Evolutionary conservation across 371 early-diverging fungal genomes (phyloP).

Genomic region (Mortierella sp.): DNA sequence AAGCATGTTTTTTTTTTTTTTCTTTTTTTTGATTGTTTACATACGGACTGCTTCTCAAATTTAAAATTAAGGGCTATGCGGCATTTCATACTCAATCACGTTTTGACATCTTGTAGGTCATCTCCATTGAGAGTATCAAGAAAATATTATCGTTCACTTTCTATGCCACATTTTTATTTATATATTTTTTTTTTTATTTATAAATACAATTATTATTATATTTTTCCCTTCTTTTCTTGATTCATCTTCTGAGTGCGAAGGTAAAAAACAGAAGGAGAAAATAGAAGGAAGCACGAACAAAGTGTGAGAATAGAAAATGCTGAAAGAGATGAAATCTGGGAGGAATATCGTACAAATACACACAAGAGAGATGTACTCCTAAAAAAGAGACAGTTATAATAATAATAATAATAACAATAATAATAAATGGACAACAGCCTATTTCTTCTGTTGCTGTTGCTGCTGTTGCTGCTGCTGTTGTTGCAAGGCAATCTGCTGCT

Average conservation of each 20-base stretch:
- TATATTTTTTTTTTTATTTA: background rate
- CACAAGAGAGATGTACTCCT: background rate
- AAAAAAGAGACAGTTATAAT: background rate
- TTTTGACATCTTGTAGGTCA: too few species aligned
- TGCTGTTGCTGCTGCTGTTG: conserved; percentile 31
- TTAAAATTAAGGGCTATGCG: too few species aligned
- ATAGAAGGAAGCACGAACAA: too few species aligned
- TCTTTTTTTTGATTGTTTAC: conserved; percentile 2
- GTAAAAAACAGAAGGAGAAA: too few species aligned
- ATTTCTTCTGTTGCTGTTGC: conserved; percentile 15
- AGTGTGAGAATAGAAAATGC: background rate
- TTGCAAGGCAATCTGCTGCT: conserved; percentile 19
- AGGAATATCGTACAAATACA: conserved; percentile 8
- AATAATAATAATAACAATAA: background rate
- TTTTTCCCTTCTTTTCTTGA: background rate
- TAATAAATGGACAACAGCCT: background rate
- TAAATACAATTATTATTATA: background rate
- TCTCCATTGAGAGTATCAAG: too few species aligned
- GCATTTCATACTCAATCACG: too few species aligned
- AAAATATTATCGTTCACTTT: too few species aligned
- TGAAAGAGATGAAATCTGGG: background rate
- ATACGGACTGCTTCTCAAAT: too few species aligned
- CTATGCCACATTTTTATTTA: too few species aligned
- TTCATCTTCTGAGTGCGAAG: too few species aligned
- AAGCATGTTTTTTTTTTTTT: conserved; percentile 17